phyloP scores from a whole-genome alignment of 1,284 basidiomycete genomes.

The Exobasidium cylindrosporum region DNA sequence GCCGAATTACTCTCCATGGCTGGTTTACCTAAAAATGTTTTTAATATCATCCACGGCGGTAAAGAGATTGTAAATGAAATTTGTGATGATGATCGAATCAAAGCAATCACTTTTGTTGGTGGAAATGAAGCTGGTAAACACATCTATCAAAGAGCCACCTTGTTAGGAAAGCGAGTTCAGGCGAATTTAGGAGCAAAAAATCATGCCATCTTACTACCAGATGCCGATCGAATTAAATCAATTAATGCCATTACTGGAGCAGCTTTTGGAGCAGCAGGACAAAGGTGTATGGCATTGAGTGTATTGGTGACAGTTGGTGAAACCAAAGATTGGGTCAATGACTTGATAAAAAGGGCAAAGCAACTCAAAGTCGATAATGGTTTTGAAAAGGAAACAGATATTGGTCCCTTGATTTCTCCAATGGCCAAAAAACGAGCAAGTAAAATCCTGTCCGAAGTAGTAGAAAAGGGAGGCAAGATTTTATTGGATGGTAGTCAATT shows the following conservation, averaged over 20 bases:
- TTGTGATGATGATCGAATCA: conserved; percentile 85
- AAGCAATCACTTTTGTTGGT: conserved; percentile 96
- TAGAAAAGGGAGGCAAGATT: conserved; percentile 78
- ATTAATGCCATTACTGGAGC: conserved; percentile 91
- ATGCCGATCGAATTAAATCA: conserved; percentile 90
- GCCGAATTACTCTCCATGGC: conserved; percentile 86
- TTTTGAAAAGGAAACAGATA: conserved; percentile 83
- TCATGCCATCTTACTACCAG: conserved; percentile 76
- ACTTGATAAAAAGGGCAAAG: conserved; percentile 78
- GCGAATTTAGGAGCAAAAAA: conserved; percentile 94
- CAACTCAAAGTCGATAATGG: conserved; percentile 82
- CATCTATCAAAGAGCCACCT: conserved; percentile 75
- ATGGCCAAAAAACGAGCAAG: conserved; percentile 77
- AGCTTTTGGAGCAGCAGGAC: conserved; percentile 94
- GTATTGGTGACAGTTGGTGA: conserved; percentile 78
- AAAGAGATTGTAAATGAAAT: conserved; percentile 87
- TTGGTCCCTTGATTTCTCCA: conserved; percentile 90
- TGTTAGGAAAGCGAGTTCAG: conserved; percentile 88
- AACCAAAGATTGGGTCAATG: conserved; percentile 77
- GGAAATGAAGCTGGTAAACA: conserved; percentile 89
- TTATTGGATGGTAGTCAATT: conserved; percentile 78
- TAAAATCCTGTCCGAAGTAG: conserved; percentile 73
- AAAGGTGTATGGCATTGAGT: conserved; percentile 68
- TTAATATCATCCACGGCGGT: conserved; percentile 72
- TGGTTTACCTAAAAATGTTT: conserved; percentile 58